Evolutionary conservation across 2,329 filamentous ascomycete genomes (phyloP).

Genomic region (Eutypa lata): DNA sequence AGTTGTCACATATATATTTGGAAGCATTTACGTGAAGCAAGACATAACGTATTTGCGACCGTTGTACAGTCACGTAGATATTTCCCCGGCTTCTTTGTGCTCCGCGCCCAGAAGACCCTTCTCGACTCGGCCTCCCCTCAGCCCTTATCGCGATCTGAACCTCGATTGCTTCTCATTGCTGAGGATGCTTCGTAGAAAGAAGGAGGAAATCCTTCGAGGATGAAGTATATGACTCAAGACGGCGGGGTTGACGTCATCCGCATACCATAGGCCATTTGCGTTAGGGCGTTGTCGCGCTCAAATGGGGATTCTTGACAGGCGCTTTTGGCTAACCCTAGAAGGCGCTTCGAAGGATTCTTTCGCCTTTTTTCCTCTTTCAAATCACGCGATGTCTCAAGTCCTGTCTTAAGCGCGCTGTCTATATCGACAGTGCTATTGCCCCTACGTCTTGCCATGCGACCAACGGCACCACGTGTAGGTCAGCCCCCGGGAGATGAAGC

Average conservation of each 20-base stretch:
- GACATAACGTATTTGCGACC: constrained; percentile 5
- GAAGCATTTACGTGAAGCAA: constrained; percentile 13
- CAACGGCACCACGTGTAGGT: constrained; percentile 19
- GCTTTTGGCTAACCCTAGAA: background rate
- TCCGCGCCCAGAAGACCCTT: background rate
- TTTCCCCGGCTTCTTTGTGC: background rate
- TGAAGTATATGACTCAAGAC: no score
- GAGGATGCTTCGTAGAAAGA: no score
- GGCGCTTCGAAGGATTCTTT: background rate
- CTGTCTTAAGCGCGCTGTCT: constrained; percentile 16
- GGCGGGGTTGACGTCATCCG: no score
- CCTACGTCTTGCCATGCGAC: constrained; percentile 5
- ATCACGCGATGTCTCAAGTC: constrained; percentile 19
- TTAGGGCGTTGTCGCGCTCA: no score
- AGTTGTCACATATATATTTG: background rate
- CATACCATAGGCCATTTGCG: no score
- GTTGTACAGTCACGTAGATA: constrained; percentile 5
- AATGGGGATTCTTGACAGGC: background rate
- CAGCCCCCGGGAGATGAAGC: constrained; percentile 6
- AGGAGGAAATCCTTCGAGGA: no score
- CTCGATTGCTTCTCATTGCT: no score
- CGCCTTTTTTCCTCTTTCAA: background rate
- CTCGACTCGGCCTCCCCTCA: background rate
- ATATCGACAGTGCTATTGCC: constrained; percentile 2
- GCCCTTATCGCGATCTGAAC: background rate